These are phyloP conservation scores for Conringia planisiliqua DNA, from an alignment of 345 rosid species.

Conservation along the genomic window DNA sequence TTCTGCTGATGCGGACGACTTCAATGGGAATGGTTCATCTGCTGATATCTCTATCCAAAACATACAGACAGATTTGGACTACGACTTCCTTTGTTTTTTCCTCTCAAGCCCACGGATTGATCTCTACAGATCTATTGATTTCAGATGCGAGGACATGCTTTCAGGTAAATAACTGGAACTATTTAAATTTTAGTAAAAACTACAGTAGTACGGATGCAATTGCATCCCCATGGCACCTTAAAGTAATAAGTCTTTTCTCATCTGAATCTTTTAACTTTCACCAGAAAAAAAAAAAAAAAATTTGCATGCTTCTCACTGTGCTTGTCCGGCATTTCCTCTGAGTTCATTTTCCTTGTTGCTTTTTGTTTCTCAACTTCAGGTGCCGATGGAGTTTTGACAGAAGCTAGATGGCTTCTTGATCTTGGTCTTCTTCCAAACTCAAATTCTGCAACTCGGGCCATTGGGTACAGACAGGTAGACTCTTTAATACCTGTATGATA, in stretches of 20 bases:
- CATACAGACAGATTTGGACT: conserved; percentile 62
- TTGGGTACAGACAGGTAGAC: conserved; percentile 83
- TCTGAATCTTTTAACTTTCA: background rate
- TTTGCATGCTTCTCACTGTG: background rate
- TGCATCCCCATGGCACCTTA: background rate
- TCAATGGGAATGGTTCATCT: conserved; percentile 32
- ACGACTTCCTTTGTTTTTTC: conserved; percentile 79
- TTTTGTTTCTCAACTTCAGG: conserved; percentile 35
- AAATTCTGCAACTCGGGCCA: conserved; percentile 86
- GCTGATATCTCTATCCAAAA: conserved; percentile 36
- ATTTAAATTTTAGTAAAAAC: background rate
- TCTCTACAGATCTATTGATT: conserved; percentile 80
- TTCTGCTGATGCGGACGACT: conserved; percentile 32
- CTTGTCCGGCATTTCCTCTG: background rate
- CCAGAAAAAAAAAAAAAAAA: background rate
- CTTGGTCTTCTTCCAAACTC: conserved; percentile 77
- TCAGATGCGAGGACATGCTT: conserved; percentile 91
- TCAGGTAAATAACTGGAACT: conserved; percentile 43
- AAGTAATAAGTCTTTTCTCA: background rate
- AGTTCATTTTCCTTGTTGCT: conserved; percentile 5
- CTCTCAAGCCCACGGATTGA: conserved; percentile 77
- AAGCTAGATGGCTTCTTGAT: conserved; percentile 90
- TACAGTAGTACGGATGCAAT: background rate
- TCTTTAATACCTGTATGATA: conserved; percentile 8
- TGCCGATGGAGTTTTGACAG: conserved; percentile 59